Conservation (phyloP, 1,284 basidiomycete genomes). For the Termitomyces sp. region DNA sequence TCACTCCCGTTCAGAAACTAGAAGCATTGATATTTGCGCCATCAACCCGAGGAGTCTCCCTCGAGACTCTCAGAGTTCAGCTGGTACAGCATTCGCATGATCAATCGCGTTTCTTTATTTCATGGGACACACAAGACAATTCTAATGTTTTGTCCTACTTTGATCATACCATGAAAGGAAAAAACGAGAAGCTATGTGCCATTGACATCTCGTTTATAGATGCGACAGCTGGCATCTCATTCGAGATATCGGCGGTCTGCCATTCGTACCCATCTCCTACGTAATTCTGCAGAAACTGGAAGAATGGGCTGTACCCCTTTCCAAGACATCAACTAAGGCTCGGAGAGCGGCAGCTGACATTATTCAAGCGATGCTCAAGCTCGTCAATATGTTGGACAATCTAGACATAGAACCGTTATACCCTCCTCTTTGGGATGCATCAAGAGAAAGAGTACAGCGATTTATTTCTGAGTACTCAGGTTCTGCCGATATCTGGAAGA, state of each 20-base stretch:
- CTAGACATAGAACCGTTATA: not conserved
- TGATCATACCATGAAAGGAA: not conserved
- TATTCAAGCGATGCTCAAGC: not conserved
- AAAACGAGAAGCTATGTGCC: not conserved
- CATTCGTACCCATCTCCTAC: slow-evolving; percentile 11
- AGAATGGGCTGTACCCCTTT: slow-evolving; percentile 2
- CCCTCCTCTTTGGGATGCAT: not conserved
- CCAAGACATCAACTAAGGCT: not conserved
- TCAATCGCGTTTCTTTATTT: not conserved
- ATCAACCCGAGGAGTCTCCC: not conserved
- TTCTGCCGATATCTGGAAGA: not conserved
- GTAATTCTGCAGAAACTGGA: slow-evolving; percentile 10
- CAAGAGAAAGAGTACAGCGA: not conserved
- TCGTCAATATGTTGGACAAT: not conserved
- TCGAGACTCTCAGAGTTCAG: not conserved
- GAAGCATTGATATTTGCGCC: not conserved
- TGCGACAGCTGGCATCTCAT: slow-evolving; percentile 1
- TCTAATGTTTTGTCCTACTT: not conserved
- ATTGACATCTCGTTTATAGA: not conserved
- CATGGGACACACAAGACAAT: not conserved
- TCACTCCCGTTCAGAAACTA: not conserved
- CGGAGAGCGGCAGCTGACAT: not conserved
- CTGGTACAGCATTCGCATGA: not conserved
- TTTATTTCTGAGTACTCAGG: not conserved
- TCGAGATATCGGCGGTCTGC: slow-evolving; percentile 2